A percentile compares a stretch with the other conserved stretches of the same genome.
Conservation (phyloP, 192 early-diverging fungal species). For the Coemansia sp. region DNA sequence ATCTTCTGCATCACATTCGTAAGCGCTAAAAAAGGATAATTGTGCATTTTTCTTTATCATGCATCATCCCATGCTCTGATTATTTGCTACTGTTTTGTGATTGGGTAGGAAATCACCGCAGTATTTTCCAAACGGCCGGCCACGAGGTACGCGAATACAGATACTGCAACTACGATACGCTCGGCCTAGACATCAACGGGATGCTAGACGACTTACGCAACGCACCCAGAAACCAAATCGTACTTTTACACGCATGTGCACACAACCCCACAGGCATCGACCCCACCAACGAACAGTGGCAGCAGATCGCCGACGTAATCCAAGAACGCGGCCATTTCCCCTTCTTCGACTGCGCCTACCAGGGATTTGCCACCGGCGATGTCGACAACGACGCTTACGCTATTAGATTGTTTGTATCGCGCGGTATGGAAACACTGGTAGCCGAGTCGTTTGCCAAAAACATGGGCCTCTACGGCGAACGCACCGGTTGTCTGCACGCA, state of each 20-base stretch:
- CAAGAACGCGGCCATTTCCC: constrained; percentile 81
- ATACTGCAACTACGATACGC: constrained; percentile 84
- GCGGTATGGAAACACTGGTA: constrained; percentile 89
- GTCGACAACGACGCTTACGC: constrained; percentile 90
- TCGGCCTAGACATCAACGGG: constrained; percentile 78
- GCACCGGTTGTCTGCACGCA: constrained; percentile 82
- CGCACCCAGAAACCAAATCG: constrained; percentile 79
- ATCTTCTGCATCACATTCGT: too few species aligned
- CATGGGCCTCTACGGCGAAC: constrained; percentile 96
- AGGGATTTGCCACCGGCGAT: constrained; percentile 95
- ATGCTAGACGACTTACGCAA: constrained; percentile 67
- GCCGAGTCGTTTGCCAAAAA: constrained; percentile 97
- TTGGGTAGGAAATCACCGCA: constrained; percentile 73
- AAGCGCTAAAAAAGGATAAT: too few species aligned
- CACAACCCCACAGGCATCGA: constrained; percentile 99
- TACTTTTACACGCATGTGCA: constrained; percentile 94
- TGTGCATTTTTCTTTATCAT: neutral
- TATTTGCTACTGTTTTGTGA: neutral
- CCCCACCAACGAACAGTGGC: constrained; percentile 93
- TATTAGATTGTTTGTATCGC: constrained; percentile 88
- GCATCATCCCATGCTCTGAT: neutral
- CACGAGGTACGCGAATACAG: constrained; percentile 82
- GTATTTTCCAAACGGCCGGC: constrained; percentile 86
- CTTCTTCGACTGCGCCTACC: constrained; percentile 99
- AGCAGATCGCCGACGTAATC: constrained; percentile 83